These are phyloP conservation scores for Mortierella sp. DNA, from an alignment of 371 early-diverging fungal genomes.

Conservation along the genomic window DNA sequence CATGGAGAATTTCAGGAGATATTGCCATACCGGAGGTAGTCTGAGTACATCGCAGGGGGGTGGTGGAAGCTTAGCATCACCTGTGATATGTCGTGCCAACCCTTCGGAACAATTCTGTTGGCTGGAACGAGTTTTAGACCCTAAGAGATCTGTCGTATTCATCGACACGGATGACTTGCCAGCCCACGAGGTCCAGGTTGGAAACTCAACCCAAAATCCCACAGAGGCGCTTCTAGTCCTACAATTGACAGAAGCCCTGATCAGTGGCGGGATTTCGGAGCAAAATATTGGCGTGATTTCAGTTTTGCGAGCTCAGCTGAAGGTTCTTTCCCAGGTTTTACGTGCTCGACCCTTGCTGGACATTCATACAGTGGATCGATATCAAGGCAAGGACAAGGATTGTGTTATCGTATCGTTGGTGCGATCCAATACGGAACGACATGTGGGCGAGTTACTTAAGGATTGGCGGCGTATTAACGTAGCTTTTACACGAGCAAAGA, in stretches of 20 bases:
- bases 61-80: background rate
- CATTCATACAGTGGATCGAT: conserved; percentile 90
- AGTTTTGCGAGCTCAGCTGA: conserved; percentile 89
- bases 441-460: conserved; percentile 88
- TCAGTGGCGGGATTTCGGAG: conserved; percentile 74
- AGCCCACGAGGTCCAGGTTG: conserved; percentile 69
- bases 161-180: conserved; percentile 83
- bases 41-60: background rate
- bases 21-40: conserved; percentile 11
- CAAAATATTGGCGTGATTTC: conserved; percentile 85
- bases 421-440: conserved; percentile 79
- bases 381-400: conserved; percentile 95
- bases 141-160: conserved; percentile 80
- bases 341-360: conserved; percentile 65
- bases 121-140: conserved; percentile 74
- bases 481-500: conserved; percentile 95
- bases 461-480: conserved; percentile 98
- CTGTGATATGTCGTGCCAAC: conserved; percentile 2
- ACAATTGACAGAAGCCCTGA: conserved; percentile 68
- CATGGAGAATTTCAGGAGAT: conserved; percentile 48
- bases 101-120: conserved; percentile 63
- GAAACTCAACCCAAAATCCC: conserved; percentile 73
- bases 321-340: conserved; percentile 64
- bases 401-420: conserved; percentile 92
- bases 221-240: conserved; percentile 76